Base-by-base conservation (phyloP, 805 yeast species). In the Tetrapisispora namnaoensis region DNA sequence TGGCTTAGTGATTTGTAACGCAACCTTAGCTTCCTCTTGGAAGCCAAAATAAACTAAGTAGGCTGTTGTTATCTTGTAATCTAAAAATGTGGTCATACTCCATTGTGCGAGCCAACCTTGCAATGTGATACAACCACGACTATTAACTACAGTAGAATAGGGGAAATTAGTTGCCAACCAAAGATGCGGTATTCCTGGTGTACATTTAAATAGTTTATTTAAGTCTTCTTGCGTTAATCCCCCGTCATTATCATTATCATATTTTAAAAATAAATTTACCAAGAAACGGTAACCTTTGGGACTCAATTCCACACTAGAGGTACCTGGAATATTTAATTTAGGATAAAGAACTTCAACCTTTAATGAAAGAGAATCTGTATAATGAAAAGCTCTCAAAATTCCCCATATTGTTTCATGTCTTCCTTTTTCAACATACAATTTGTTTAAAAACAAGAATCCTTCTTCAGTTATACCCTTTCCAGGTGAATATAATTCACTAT, bases 21-120 rank as follows among this genome's bases (percentile, higher is more conserved):
- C 90, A 13, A 71, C 45, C 28, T 63, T 59, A 2, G 74, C 69
- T 8, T 61, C 63, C 39, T 71, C 77, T 52, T 86, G 95, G 60
- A 84, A 91, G 0, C 99, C 99, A 49, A 93, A 74, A 68, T 86
- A 87, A 0, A 95, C 95, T 52, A 93, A 68, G 59, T 91, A 93
- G 45, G 88, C 95, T 45, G 93, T 73, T 0, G 98, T 89, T 0
- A 88, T 83, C 56, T 76, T 80, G 61, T 85, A 80, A 57, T 90
- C 95, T 30, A 93, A 69, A 55, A 80, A 89, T 0, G 98, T 91
- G 0, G 96, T 88, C 86, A 93, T 85, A 57, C 91, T 83, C 99
- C 99, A 93, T 60, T 91, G 98, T 0, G 99, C 99, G 37, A 93
- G 69, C 99, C 99, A 93, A 2, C 99, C 99, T 68, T 95, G 99